These are phyloP conservation scores for Infundibulicybe gibba DNA, from an alignment of 768 basidiomycete genomes.

Conservation along the genomic window DNA sequence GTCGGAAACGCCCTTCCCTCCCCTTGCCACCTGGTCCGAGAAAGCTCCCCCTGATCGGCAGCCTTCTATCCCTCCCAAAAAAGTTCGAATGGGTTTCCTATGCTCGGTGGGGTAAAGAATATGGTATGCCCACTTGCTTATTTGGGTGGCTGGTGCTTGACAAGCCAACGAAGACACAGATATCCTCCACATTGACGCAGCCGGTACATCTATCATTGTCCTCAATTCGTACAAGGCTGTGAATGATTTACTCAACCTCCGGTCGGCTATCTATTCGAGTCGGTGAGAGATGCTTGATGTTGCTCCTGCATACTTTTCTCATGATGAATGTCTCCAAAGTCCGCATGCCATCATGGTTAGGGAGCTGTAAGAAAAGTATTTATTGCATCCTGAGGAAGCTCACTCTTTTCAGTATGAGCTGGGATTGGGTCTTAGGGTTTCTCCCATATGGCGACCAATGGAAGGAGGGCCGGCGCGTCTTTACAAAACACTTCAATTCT, in stretches of 20 bases:
- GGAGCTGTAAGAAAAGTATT: not conserved
- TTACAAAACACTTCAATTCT: conserved; percentile 11
- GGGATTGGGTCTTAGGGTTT: conserved; percentile 5
- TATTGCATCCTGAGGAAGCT: no score
- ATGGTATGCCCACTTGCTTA: not conserved
- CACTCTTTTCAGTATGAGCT: conserved; percentile 1
- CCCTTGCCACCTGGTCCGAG: not conserved
- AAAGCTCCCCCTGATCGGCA: not conserved
- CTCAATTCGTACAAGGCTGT: not conserved
- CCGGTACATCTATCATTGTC: not conserved
- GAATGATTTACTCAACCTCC: not conserved
- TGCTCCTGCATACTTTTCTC: no score
- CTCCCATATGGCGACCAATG: conserved; percentile 18
- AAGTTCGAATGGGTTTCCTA: not conserved
- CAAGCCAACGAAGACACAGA: not conserved
- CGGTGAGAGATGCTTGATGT: not conserved
- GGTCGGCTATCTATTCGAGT: not conserved
- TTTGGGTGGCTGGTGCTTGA: not conserved
- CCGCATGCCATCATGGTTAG: conserved; percentile 12
- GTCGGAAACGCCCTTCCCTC: not conserved
- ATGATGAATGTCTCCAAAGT: not conserved
- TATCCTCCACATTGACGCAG: not conserved
- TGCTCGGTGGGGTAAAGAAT: not conserved
- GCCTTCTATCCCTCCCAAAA: not conserved
- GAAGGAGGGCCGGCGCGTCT: conserved; percentile 18